Base-by-base conservation (phyloP, 2,329 filamentous ascomycete species). In the Clarireedia paspali region DNA sequence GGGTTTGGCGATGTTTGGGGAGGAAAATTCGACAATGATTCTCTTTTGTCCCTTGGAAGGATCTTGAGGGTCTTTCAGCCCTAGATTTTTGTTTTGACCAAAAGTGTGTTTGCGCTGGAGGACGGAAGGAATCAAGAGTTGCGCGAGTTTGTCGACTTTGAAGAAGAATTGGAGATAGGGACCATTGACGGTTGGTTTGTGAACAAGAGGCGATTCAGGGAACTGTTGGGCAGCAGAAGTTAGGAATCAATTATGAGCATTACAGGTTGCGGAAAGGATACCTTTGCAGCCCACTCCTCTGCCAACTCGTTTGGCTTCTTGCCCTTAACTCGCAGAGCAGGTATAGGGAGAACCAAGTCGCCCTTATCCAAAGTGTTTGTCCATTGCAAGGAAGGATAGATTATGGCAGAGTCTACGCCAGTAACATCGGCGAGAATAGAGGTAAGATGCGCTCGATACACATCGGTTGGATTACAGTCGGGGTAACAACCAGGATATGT, bases 1-100 rank as follows among this genome's bases (percentile, higher is more conserved):
- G 23, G 85, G 88, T 73, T 92, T 92, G 47, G 89, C 89, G 58
- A 94, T 91, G 70, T 94, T 94, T 50, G 89, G 89, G 6, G 87
- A 91, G 6, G 86, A 90, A 71, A 92, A 94, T 67, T 94, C 89
- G 64, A 94, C 80, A 51, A 94, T 81, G 46, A 85, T 77, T 65
- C 70, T 73, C 65, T 75, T 77, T 59, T 64, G 64, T 30, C 73
- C 73, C 46, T 73, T 70, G 12, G 70, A 77, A 6, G 82, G 77
- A 66, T 89, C 79, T 23, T 75, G 73, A 39, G 80, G 77, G 66
- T 90, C 83, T 61, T 77, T 78, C 38, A 85, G 73, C 6, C 84
- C 85, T 36, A 82, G 70, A 56, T 74, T 75, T 24, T 73, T 73
- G 71, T 87, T 86, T 69, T 77, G 78, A 59, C 89, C 89, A 67